phyloP scores from a whole-genome alignment of 2,329 filamentous ascomycete species.

The Periconia macrospinosa region DNA sequence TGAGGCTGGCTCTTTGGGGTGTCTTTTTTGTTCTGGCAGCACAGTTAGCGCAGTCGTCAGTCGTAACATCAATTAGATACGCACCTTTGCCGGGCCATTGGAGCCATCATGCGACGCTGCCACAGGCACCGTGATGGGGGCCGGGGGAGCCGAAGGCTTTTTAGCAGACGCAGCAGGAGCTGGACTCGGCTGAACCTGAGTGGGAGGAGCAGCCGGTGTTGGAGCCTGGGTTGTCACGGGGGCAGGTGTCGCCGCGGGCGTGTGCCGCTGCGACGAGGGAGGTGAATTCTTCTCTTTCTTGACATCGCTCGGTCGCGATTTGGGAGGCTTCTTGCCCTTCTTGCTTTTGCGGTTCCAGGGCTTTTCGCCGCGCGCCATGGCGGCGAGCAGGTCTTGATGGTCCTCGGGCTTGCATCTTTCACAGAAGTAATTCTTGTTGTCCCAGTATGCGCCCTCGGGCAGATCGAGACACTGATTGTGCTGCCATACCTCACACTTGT shows the following conservation, averaged over 20 bases:
- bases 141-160: neutral
- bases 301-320: slow-evolving; percentile 67
- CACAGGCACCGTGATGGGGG: slow-evolving; percentile 4
- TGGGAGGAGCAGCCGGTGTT: slow-evolving; percentile 7
- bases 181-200: neutral
- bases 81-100: slow-evolving; percentile 33
- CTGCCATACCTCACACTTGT: slow-evolving; percentile 91
- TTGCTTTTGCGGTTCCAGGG: slow-evolving; percentile 73
- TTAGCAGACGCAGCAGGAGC: neutral
- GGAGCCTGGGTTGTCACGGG: slow-evolving; percentile 17
- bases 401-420: slow-evolving; percentile 84
- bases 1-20: slow-evolving; percentile 33
- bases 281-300: slow-evolving; percentile 40
- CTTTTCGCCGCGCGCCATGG: slow-evolving; percentile 77
- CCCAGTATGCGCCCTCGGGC: slow-evolving; percentile 66
- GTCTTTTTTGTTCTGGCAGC: slow-evolving; percentile 20
- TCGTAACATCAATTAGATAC: neutral
- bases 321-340: slow-evolving; percentile 60
- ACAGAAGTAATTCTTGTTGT: slow-evolving; percentile 70
- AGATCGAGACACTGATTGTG: slow-evolving; percentile 96
- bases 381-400: slow-evolving; percentile 78
- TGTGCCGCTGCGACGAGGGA: slow-evolving; percentile 9
- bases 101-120: slow-evolving; percentile 16
- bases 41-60: slow-evolving; percentile 6
- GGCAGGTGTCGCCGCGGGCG: slow-evolving; percentile 8